These are phyloP conservation scores for Puccinia polysora DNA, from an alignment of 1,284 basidiomycete genomes.

Conservation along the genomic window DNA sequence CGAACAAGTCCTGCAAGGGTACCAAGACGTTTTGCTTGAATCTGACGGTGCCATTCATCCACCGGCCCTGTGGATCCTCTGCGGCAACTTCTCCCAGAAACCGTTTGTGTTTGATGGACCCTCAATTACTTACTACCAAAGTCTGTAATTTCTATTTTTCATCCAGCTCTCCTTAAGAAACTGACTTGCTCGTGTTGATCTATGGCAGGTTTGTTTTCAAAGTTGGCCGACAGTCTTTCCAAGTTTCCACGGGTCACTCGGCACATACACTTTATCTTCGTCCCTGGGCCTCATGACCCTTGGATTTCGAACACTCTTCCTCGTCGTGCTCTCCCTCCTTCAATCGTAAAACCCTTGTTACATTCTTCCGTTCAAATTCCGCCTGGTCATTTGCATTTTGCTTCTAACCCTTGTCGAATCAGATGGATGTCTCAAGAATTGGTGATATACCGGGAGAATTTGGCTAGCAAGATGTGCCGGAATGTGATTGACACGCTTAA, in stretches of 20 bases:
- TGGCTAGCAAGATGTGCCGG: conserved; percentile 88
- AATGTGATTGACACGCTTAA: conserved; percentile 63
- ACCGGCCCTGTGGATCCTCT: conserved; percentile 77
- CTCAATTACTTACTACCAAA: conserved; percentile 21
- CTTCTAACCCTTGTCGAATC: conserved; percentile 87
- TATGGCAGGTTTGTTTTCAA: conserved; percentile 26
- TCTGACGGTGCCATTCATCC: conserved; percentile 60
- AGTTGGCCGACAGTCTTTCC: conserved; percentile 26
- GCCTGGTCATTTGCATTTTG: conserved; percentile 65
- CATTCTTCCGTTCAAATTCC: conserved; percentile 28
- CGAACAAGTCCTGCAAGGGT: conserved; percentile 80
- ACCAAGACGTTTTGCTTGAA: conserved; percentile 68
- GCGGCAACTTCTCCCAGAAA: conserved; percentile 86
- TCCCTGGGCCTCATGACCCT: conserved; percentile 39
- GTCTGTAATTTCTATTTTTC: conserved; percentile 5
- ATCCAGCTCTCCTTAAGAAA: neutral
- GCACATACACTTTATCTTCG: conserved; percentile 26
- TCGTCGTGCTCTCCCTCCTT: conserved; percentile 12
- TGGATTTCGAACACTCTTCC: conserved; percentile 37
- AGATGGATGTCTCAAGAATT: conserved; percentile 95
- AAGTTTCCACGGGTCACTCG: conserved; percentile 26
- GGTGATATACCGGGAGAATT: conserved; percentile 85
- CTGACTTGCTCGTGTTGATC: neutral
- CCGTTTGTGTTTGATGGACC: conserved; percentile 41
- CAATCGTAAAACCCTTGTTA: conserved; percentile 31